Evolutionary conservation across 1,284 basidiomycete genomes (phyloP), one percentile per base, ranked within the genome.

Genomic region (Irpex sp.): DNA sequence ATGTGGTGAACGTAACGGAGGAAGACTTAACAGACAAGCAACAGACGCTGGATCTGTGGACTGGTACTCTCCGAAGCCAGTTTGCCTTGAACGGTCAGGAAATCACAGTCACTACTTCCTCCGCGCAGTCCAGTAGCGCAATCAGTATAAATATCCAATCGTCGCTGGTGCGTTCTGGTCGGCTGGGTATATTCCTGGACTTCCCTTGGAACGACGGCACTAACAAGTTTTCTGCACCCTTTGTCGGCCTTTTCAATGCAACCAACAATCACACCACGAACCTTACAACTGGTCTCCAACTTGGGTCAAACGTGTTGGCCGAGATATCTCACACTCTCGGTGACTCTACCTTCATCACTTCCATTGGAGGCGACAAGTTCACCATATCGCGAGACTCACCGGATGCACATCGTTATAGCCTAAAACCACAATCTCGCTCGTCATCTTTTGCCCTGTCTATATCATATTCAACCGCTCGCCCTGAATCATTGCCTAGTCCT

Each of bases 191-290:
- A 0, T 86, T 85, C 71, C 65, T 87, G n/a, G 85, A 87, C 69
- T 86, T 84, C 68, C 85, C 85, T 6, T 87, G 84, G 84, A 83
- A 82, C 69, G 85, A 85, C 65, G 85, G 85, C 3, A 74, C 69
- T 49, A 62, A 72, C 19, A 85, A 86, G 68, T 87, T 86, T 71
- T 78, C 78, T 26, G 85, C 82, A 5, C 85, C 85, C 0, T 85
- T 85, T 67, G 85, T 87, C 0, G 85, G 85, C 1, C 71, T 72
- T 17, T 86, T 75, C 74, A 79, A 82, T 66, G 75, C 75, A 57
- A 79, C 81, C 0, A 68, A 73, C 9, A 81, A 79, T 56, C 84
- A 86, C 65, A 82, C 80, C 2, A 85, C 84, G 2, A 66, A 68
- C 0, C 72, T 83, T 55, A 49, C 67, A 13, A 69, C 63, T 5